Percentiles rank a stretch among this genome's conserved stretches.
Conservation (phyloP, 306 rosid species). For the Glycine soja region DNA sequence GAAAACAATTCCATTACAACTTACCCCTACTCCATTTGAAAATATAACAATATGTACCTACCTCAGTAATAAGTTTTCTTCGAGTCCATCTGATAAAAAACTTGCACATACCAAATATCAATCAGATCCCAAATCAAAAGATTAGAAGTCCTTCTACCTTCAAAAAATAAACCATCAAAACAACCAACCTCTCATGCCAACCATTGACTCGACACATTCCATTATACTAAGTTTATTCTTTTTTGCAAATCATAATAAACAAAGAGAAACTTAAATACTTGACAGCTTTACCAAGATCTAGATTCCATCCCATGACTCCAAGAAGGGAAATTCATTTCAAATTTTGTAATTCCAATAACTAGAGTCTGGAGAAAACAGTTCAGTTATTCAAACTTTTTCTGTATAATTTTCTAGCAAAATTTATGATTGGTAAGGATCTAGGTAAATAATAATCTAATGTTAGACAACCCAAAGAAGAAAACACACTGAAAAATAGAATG, state of each 20-base stretch:
- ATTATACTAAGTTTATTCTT: background rate
- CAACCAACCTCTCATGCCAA: constrained; percentile 14
- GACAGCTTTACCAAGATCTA: background rate
- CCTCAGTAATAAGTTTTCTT: background rate
- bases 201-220: background rate
- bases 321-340: background rate
- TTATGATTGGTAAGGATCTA: too few species aligned
- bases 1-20: background rate
- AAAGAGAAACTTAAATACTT: background rate
- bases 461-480: too few species aligned
- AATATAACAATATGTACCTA: constrained; percentile 5
- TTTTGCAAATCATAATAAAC: background rate
- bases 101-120: constrained; percentile 25
- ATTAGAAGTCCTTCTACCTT: background rate
- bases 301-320: background rate
- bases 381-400: constrained; percentile 2
- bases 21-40: constrained; percentile 19
- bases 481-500: too few species aligned
- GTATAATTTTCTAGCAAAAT: background rate
- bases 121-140: constrained; percentile 10
- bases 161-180: background rate
- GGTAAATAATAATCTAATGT: too few species aligned
- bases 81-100: constrained; percentile 7
- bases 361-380: background rate
- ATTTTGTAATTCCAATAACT: constrained; percentile 14